phyloP scores from a whole-genome alignment of 768 basidiomycete species.

The Agrocybe praecox region DNA sequence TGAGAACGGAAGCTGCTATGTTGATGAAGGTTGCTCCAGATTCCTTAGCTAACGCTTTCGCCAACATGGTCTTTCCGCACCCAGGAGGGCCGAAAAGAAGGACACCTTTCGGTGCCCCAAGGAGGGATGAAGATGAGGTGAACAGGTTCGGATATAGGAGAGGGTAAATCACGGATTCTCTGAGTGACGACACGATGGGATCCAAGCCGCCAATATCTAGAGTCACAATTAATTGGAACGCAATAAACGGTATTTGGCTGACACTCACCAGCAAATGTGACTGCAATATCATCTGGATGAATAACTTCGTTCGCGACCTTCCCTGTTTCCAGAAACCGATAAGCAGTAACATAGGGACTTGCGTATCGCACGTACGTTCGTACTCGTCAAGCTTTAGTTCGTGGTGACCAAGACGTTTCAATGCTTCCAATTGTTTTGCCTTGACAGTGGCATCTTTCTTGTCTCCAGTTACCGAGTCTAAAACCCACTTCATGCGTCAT shows the following conservation, averaged over 20 bases:
- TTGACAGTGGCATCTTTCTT: slow-evolving; percentile 65
- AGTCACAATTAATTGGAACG: slow-evolving; percentile 5
- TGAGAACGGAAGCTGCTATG: slow-evolving; percentile 48
- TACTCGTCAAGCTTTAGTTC: slow-evolving; percentile 86
- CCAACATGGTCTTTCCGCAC: slow-evolving; percentile 99
- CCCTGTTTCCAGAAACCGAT: slow-evolving; percentile 38
- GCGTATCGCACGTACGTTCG: slow-evolving; percentile 60
- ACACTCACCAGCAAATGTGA: slow-evolving; percentile 68
- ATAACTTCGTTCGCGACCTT: slow-evolving; percentile 93
- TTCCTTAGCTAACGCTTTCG: slow-evolving; percentile 96
- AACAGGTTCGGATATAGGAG: slow-evolving; percentile 91
- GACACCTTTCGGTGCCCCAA: slow-evolving; percentile 94
- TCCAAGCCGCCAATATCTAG: slow-evolving; percentile 93
- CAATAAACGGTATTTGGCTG: neutral
- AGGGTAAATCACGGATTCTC: slow-evolving; percentile 96
- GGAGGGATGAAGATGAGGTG: slow-evolving; percentile 74
- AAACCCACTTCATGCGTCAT: slow-evolving; percentile 55
- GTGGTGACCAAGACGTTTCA: slow-evolving; percentile 71
- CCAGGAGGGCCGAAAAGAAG: slow-evolving; percentile 96
- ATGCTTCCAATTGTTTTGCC: slow-evolving; percentile 68
- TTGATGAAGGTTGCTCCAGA: slow-evolving; percentile 94
- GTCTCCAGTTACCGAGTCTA: slow-evolving; percentile 53
- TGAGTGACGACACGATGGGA: slow-evolving; percentile 82
- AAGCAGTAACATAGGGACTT: neutral
- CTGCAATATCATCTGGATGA: slow-evolving; percentile 85